Conservation (phyloP, 495 filamentous ascomycete species). For the Podospora bellae-mahoneyi region DNA sequence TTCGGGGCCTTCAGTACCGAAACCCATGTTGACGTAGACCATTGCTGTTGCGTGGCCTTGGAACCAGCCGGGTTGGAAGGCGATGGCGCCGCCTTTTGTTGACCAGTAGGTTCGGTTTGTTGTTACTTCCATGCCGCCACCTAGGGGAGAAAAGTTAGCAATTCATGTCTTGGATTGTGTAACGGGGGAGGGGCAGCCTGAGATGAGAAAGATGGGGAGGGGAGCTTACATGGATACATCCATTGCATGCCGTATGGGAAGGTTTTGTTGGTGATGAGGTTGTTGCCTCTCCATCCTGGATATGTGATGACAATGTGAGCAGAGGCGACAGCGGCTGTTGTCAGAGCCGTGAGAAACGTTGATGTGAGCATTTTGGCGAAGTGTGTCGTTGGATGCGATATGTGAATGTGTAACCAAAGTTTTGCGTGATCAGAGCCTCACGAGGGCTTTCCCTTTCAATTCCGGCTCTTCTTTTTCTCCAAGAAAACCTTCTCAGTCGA, state of each 20-base stretch:
- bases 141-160: conserved; percentile 46
- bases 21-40: conserved; percentile 91
- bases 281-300: conserved; percentile 92
- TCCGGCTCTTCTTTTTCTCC: not conserved
- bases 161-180: not conserved
- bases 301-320: conserved; percentile 91
- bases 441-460: not conserved
- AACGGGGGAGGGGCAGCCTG: not conserved
- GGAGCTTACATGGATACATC: conserved; percentile 89
- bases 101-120: conserved; percentile 92
- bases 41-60: conserved; percentile 80
- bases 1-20: conserved; percentile 63
- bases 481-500: not conserved
- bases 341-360: conserved; percentile 45
- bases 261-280: conserved; percentile 72
- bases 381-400: conserved; percentile 5
- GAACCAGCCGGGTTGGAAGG: conserved; percentile 93
- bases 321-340: conserved; percentile 53
- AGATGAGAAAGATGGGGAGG: conserved; percentile 1
- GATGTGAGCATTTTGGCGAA: conserved; percentile 43
- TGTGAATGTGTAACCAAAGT: conserved; percentile 6
- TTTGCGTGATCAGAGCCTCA: conserved; percentile 1
- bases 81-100: conserved; percentile 75
- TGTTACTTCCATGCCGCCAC: conserved; percentile 77
- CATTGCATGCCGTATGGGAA: conserved; percentile 96